Evolutionary conservation across 2,329 filamentous ascomycete genomes (phyloP), one percentile per base, ranked within the genome.

Genomic region (Xylaria sp.): DNA sequence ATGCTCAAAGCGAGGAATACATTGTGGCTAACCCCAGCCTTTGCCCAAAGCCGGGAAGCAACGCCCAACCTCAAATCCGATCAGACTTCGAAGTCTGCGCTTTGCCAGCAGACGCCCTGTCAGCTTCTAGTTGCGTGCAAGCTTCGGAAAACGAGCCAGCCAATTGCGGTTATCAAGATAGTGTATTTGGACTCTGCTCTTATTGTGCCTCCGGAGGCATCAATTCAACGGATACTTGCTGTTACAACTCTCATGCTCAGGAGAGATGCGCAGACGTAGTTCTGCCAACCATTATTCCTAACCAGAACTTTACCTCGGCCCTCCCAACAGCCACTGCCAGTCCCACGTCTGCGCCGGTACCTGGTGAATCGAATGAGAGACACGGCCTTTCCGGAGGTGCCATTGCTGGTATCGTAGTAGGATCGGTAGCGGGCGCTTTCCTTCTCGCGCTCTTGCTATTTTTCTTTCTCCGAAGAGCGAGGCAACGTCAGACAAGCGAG

Each of bases 221-320:
- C 63, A 97, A 97, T 75, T 89, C 91, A 8, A 97, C 93, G 54
- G 93, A 97, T 73, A 95, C 92, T 2, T 99, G 94, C 78, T 99
- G 94, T 74, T 88, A 92, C 70, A 91, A 86, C 68, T 86, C 92
- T 4, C 81, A 91, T 63, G 87, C 88, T n/a, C 83, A 90, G 60
- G 76, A 77, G 30, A 83, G 86, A 64, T 99, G 94, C 73, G 76
- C 83, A 54, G 83, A 84, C 54, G 89, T 99, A n/a, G 79, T 83
- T 30, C 78, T 99, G 5, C 94, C 94, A 0, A 84, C 85, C 0
- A 88, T 92, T 52, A 85, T 86, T 11, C 83, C 88, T 9, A 86
- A 86, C 8, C 83, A 92, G 63, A 81, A 81, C 4, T 83, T 89
- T 59, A 75, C 78, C n/a, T 80, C 80, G 7, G 64, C 71, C 23